A percentile compares a stretch with the other conserved stretches of the same genome.
phyloP scores from a whole-genome alignment of 192 early-diverging fungal species.

The Gonapodya sp. region DNA sequence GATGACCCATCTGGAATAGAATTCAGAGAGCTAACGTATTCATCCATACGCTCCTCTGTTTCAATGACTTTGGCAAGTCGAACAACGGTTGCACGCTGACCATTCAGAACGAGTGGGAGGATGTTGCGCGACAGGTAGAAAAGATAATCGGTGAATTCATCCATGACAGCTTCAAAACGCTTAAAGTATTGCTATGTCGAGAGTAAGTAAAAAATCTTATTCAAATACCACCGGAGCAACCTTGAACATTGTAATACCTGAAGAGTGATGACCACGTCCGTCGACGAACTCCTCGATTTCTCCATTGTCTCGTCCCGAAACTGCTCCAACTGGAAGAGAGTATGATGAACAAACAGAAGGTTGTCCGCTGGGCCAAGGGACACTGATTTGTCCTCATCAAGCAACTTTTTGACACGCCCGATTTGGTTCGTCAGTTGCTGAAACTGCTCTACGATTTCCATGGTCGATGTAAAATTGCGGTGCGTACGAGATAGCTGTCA shows the following conservation, averaged over 20 bases:
- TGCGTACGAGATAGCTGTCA: constrained; percentile 78
- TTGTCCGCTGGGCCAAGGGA: constrained; percentile 59
- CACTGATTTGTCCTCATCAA: constrained; percentile 47
- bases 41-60: constrained; percentile 81
- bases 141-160: constrained; percentile 77
- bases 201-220: too few relatives aligned
- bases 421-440: constrained; percentile 77
- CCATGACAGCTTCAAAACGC: constrained; percentile 63
- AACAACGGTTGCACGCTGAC: constrained; percentile 65
- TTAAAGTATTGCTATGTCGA: constrained; percentile 81
- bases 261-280: constrained; percentile 76
- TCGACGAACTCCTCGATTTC: constrained; percentile 51
- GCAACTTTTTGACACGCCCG: constrained; percentile 53
- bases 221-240: not conserved
- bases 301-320: constrained; percentile 79
- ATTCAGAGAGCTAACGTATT: constrained; percentile 44
- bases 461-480: constrained; percentile 87
- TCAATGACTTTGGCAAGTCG: constrained; percentile 91
- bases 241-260: not conserved
- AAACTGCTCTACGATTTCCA: constrained; percentile 77
- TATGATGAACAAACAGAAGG: constrained; percentile 78
- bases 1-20: constrained; percentile 10
- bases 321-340: constrained; percentile 75
- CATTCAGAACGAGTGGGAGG: constrained; percentile 65
- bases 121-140: constrained; percentile 75